phyloP scores from a whole-genome alignment of 2,329 filamentous ascomycete species.

The Diaporthe australafricana region DNA sequence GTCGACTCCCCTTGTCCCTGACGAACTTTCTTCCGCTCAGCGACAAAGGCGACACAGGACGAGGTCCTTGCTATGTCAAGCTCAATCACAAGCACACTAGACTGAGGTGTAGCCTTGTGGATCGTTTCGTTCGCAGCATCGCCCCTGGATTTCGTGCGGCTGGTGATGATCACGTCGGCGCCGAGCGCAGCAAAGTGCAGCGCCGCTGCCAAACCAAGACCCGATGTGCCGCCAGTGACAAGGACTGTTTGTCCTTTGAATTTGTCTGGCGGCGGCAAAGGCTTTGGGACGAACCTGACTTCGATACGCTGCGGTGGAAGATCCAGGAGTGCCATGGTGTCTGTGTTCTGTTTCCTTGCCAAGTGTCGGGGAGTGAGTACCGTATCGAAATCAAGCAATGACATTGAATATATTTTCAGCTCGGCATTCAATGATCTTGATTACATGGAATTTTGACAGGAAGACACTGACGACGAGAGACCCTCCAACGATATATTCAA shows the following conservation, averaged over 20 bases:
- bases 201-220: background rate
- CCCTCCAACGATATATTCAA: no score
- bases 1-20: background rate
- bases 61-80: background rate
- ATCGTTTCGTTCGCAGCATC: background rate
- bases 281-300: background rate
- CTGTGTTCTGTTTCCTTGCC: background rate
- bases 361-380: no score
- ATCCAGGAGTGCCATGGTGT: background rate
- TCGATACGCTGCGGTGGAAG: background rate
- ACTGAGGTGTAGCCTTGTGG: background rate
- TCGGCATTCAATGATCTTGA: no score
- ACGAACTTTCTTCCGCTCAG: background rate
- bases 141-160: background rate
- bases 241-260: background rate
- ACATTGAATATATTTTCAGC: no score
- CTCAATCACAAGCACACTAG: background rate
- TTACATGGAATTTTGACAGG: no score
- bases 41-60: background rate
- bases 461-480: no score
- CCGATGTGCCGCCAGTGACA: background rate
- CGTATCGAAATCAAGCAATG: no score
- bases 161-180: conserved; percentile 4
- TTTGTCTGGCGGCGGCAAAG: background rate
- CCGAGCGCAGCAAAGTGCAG: background rate